A percentile compares a stretch with the other conserved stretches of the same genome.
Evolutionary conservation across 2,329 filamentous ascomycete genomes (phyloP).

Genomic region (Elsinoe arachidis): DNA sequence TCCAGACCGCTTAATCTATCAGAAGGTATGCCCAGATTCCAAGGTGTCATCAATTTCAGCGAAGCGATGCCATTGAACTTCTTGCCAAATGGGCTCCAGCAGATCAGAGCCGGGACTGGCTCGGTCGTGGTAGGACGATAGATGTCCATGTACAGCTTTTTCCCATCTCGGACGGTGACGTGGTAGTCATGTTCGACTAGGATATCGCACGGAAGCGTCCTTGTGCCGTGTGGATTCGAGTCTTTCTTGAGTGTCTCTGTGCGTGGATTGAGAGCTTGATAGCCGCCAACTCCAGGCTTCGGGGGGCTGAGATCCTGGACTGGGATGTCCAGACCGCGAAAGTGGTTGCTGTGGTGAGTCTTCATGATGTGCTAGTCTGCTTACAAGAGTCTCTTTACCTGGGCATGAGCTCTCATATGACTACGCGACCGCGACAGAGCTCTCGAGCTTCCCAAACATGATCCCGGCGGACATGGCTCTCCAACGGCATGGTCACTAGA

Average conservation of each 20-base stretch:
- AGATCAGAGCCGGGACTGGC: slow-evolving; percentile 37
- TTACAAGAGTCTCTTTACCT: background rate
- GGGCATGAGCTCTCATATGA: background rate
- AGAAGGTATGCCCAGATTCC: slow-evolving; percentile 11
- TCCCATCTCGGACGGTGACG: slow-evolving; percentile 35
- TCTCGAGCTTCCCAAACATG: background rate
- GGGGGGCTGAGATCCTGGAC: slow-evolving; percentile 28
- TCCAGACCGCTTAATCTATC: slow-evolving; percentile 25
- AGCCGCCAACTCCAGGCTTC: slow-evolving; percentile 33
- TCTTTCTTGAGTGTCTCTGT: slow-evolving; percentile 33
- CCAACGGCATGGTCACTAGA: no score
- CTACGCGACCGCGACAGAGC: no score
- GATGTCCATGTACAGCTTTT: slow-evolving; percentile 36
- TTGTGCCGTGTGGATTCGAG: slow-evolving; percentile 30
- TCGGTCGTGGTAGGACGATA: slow-evolving; percentile 30
- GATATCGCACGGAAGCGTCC: slow-evolving; percentile 31
- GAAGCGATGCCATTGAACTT: slow-evolving; percentile 24
- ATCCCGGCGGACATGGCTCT: background rate
- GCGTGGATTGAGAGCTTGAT: slow-evolving; percentile 33
- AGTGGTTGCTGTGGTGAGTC: background rate
- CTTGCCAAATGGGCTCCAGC: slow-evolving; percentile 41
- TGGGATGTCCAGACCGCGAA: background rate
- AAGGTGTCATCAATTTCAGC: slow-evolving; percentile 7
- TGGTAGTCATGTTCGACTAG: slow-evolving; percentile 37
- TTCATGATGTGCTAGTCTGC: background rate